phyloP scores from a whole-genome alignment of 192 early-diverging fungal genomes.

The Dissophora ornata region DNA sequence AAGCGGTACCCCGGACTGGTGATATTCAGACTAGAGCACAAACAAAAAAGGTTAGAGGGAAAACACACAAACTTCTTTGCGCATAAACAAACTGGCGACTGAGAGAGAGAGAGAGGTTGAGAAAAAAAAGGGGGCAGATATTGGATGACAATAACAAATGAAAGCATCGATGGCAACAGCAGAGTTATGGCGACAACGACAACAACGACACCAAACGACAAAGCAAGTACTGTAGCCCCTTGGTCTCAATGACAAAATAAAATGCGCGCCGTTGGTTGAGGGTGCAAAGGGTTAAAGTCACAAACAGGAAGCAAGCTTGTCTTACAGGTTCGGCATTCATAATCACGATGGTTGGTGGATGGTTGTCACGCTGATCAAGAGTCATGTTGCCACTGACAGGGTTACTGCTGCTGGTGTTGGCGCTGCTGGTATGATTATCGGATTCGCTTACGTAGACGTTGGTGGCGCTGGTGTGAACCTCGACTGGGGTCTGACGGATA shows the following conservation, averaged over 20 bases:
- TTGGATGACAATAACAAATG: background rate
- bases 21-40: slow-evolving; percentile 37
- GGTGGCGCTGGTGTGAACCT: slow-evolving; percentile 24
- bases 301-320: background rate
- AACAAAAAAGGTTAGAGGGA: background rate
- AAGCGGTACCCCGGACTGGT: slow-evolving; percentile 19
- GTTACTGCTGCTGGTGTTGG: slow-evolving; percentile 8
- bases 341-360: slow-evolving; percentile 47
- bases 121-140: background rate
- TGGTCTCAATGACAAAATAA: slow-evolving; percentile 3
- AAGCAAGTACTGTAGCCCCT: background rate
- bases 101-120: background rate
- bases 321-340: slow-evolving; percentile 52
- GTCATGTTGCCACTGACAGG: slow-evolving; percentile 25
- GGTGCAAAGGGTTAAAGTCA: too few species aligned
- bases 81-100: slow-evolving; percentile 14
- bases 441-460: slow-evolving; percentile 21
- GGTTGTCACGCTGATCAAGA: slow-evolving; percentile 31
- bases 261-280: background rate
- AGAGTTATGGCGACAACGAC: background rate
- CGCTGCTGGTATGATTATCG: background rate
- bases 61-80: background rate
- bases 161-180: background rate
- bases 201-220: slow-evolving; percentile 7
- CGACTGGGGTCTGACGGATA: background rate